These are phyloP conservation scores for Lunularia cruciata DNA, from an alignment of 225 moss, liverwort and hornwort genomes.

Conservation along the genomic window DNA sequence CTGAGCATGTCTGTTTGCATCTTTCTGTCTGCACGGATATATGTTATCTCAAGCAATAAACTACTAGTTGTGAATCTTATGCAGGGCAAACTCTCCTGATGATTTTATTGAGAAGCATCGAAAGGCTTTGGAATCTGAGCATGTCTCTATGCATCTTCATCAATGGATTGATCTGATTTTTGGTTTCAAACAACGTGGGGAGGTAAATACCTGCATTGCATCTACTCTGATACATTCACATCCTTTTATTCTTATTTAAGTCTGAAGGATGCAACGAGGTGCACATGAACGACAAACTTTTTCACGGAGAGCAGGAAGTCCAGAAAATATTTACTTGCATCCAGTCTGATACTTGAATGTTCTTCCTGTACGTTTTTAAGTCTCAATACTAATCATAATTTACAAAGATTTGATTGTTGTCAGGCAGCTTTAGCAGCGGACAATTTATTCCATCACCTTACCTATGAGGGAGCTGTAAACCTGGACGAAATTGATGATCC, in stretches of 20 bases:
- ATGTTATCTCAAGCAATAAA: too few relatives aligned
- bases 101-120: constrained; percentile 92
- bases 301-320: too few relatives aligned
- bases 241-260: too few relatives aligned
- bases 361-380: background rate
- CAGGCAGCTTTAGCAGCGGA: constrained; percentile 95
- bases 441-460: constrained; percentile 86
- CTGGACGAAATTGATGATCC: constrained; percentile 83
- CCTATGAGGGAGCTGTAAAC: constrained; percentile 96
- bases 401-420: constrained; percentile 10
- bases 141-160: constrained; percentile 89
- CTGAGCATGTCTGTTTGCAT: too few relatives aligned
- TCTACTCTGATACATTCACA: too few relatives aligned
- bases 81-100: constrained; percentile 81
- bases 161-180: constrained; percentile 97
- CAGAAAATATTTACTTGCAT: background rate
- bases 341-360: background rate
- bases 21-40: too few relatives aligned
- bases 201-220: constrained; percentile 45
- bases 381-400: background rate
- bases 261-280: too few relatives aligned
- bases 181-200: constrained; percentile 88
- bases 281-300: too few relatives aligned
- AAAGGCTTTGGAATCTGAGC: constrained; percentile 92
- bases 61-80: too few relatives aligned